These are phyloP conservation scores for Exophiala calicioides DNA, from an alignment of 2,329 filamentous ascomycete genomes.

Conservation along the genomic window DNA sequence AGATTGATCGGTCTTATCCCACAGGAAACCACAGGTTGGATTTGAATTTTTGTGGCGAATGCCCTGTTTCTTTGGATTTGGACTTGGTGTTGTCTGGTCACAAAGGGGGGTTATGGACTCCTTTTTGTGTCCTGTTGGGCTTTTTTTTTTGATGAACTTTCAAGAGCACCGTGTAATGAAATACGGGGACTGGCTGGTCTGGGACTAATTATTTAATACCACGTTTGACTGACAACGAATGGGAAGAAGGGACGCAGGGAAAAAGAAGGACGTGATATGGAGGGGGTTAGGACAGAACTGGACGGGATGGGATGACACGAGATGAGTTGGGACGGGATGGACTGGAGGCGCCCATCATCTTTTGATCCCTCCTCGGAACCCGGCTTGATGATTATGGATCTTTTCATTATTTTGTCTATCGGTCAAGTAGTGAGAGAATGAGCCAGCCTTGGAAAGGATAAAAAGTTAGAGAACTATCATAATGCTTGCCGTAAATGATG, in stretches of 20 bases:
- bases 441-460: too few relatives aligned
- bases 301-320: too few relatives aligned
- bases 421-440: too few relatives aligned
- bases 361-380: too few relatives aligned
- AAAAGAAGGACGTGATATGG: constrained; percentile 1
- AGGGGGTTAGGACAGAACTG: too few relatives aligned
- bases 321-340: too few relatives aligned
- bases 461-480: too few relatives aligned
- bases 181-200: constrained; percentile 27
- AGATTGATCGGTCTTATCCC: neutral
- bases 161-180: constrained; percentile 19
- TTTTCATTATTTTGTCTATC: neutral
- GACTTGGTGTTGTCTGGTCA: neutral
- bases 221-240: constrained; percentile 7
- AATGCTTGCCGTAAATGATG: too few relatives aligned
- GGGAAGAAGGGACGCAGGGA: constrained; percentile 4
- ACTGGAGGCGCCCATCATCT: too few relatives aligned
- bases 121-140: neutral
- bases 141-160: constrained; percentile 10
- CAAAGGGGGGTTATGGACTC: neutral
- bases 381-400: neutral
- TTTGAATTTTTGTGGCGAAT: neutral
- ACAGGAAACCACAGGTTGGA: neutral
- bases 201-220: constrained; percentile 25
- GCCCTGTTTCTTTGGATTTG: neutral